Conservation (phyloP, 805 yeast genomes). For the Candida vartiovaarae region DNA sequence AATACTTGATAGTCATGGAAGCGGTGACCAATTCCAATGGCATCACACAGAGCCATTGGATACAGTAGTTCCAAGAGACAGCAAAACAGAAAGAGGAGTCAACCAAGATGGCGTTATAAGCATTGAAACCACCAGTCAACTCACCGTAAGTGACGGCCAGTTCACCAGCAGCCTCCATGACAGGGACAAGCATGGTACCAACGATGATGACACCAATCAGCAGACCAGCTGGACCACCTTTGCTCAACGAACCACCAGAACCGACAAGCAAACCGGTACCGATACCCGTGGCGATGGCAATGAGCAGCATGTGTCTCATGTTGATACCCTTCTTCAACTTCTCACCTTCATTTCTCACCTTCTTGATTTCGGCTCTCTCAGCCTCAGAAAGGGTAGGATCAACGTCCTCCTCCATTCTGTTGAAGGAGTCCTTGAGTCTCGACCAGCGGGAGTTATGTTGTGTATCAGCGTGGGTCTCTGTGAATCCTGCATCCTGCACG, state of each 20-base stretch:
- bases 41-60: conserved; percentile 43
- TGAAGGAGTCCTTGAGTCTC: conserved; percentile 17
- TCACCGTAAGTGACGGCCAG: conserved; percentile 58
- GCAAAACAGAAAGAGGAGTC: conserved; percentile 61
- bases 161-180: conserved; percentile 53
- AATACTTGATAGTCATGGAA: conserved; percentile 43
- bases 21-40: conserved; percentile 49
- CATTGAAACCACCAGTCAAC: conserved; percentile 52
- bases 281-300: conserved; percentile 76
- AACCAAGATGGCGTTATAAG: conserved; percentile 48
- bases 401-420: conserved; percentile 26
- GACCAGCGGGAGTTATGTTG: conserved; percentile 16
- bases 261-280: conserved; percentile 82
- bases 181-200: conserved; percentile 40
- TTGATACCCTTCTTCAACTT: conserved; percentile 33
- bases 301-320: conserved; percentile 63
- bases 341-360: conserved; percentile 27
- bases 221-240: conserved; percentile 53
- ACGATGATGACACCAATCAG: conserved; percentile 40
- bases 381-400: conserved; percentile 32
- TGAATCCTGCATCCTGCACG: conserved; percentile 15
- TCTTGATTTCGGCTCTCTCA: conserved; percentile 29
- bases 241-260: conserved; percentile 51
- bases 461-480: conserved; percentile 10
- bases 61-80: conserved; percentile 50